Conservation (phyloP, 2,329 filamentous ascomycete genomes). For the Fusarium beomiforme region DNA sequence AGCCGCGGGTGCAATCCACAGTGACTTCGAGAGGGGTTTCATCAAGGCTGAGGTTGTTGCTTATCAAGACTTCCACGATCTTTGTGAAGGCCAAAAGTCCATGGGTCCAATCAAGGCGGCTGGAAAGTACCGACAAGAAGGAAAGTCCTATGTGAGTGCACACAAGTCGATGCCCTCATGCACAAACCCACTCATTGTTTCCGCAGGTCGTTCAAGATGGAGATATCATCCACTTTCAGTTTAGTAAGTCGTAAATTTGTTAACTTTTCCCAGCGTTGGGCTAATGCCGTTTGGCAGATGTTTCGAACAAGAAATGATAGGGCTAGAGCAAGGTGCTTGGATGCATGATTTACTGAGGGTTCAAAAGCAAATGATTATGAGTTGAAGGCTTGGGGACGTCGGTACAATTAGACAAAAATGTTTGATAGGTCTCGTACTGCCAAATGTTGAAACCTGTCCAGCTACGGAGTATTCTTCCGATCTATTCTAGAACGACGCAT, state of each 20-base stretch:
- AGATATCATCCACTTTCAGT: slow-evolving; percentile 57
- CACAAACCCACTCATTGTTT: slow-evolving; percentile 33
- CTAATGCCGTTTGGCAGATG: slow-evolving; percentile 24
- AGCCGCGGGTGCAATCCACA: slow-evolving; percentile 54
- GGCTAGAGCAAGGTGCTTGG: no score
- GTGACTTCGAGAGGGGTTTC: slow-evolving; percentile 56
- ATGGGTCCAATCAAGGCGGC: slow-evolving; percentile 58
- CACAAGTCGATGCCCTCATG: not conserved
- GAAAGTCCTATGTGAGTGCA: slow-evolving; percentile 53
- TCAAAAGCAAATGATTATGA: no score
- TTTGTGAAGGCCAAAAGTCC: slow-evolving; percentile 55
- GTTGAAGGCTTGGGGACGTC: no score
- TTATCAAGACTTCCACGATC: slow-evolving; percentile 56
- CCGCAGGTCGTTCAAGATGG: slow-evolving; percentile 52
- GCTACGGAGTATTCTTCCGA: no score
- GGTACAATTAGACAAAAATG: no score
- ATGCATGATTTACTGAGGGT: no score
- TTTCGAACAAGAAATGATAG: slow-evolving; percentile 38
- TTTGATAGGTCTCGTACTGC: no score
- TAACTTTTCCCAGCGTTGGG: not conserved
- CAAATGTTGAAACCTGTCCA: no score
- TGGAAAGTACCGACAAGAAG: slow-evolving; percentile 57
- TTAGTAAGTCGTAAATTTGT: slow-evolving; percentile 48
- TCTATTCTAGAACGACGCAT: no score
- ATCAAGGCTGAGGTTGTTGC: slow-evolving; percentile 59